Conservation (phyloP, 331 rosid species). For the Cydonia oblonga region DNA sequence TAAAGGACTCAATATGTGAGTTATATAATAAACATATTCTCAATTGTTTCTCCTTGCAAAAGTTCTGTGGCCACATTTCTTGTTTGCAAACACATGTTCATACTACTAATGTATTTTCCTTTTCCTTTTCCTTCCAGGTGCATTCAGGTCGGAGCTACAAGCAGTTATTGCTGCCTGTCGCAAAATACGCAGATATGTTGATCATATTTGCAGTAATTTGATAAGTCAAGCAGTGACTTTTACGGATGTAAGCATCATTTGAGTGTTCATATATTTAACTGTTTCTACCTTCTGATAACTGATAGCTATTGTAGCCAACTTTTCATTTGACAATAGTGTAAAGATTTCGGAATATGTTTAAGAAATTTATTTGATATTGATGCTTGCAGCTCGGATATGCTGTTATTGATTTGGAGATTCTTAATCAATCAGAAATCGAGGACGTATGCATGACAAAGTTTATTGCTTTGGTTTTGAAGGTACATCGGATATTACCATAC, state of each 20-base stretch:
- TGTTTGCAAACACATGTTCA: conserved; percentile 7
- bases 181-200: conserved; percentile 54
- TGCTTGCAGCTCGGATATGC: conserved; percentile 75
- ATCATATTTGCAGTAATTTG: conserved; percentile 42
- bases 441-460: conserved; percentile 61
- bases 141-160: conserved; percentile 68
- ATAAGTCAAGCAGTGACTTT: conserved; percentile 37
- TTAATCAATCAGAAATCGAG: conserved; percentile 37
- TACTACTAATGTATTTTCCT: background rate
- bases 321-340: background rate
- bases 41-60: background rate
- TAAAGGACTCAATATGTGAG: conserved; percentile 30
- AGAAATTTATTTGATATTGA: background rate
- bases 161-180: conserved; percentile 58
- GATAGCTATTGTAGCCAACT: background rate
- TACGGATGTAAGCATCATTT: conserved; percentile 44
- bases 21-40: background rate
- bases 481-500: conserved; percentile 19
- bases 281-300: background rate
- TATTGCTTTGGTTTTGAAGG: conserved; percentile 63
- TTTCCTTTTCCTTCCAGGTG: conserved; percentile 30
- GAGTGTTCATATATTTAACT: background rate
- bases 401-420: conserved; percentile 56
- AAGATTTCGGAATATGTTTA: background rate
- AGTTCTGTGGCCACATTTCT: background rate